Conservation (phyloP, 2,329 filamentous ascomycete genomes). For the Didymella lethalis region DNA sequence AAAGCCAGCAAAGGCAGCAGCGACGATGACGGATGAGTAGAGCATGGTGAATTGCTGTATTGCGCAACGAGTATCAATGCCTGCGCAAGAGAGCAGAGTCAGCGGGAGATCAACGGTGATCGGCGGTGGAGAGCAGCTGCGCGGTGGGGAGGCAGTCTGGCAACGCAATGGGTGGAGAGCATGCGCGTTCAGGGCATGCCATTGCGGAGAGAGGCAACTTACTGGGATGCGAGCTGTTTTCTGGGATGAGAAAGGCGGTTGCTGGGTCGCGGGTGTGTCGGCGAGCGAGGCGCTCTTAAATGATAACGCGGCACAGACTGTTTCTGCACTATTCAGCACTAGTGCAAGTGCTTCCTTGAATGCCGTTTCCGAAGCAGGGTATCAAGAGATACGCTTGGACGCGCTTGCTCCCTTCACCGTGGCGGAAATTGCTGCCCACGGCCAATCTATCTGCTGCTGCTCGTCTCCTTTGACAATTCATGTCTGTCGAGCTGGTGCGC, state of each 20-base stretch:
- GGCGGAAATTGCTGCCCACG: slow-evolving; percentile 25
- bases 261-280: slow-evolving; percentile 20
- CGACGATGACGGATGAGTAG: slow-evolving; percentile 57
- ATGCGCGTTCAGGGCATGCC: slow-evolving; percentile 1
- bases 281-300: slow-evolving; percentile 23
- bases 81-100: slow-evolving; percentile 34
- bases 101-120: slow-evolving; percentile 34
- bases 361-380: slow-evolving; percentile 16
- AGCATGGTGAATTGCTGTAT: slow-evolving; percentile 52
- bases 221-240: slow-evolving; percentile 21
- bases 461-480: not conserved
- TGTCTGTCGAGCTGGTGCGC: slow-evolving; percentile 2
- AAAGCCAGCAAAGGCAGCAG: slow-evolving; percentile 57
- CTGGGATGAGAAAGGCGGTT: slow-evolving; percentile 18
- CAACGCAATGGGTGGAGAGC: slow-evolving; percentile 18
- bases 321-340: slow-evolving; percentile 24
- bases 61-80: slow-evolving; percentile 49
- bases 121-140: slow-evolving; percentile 20
- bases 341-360: slow-evolving; percentile 22
- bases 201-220: slow-evolving; percentile 11
- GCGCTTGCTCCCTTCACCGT: slow-evolving; percentile 17
- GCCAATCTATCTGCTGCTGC: slow-evolving; percentile 24
- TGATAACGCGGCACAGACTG: slow-evolving; percentile 28
- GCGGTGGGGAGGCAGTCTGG: slow-evolving; percentile 7
- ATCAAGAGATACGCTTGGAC: slow-evolving; percentile 38